Evolutionary conservation across 495 filamentous ascomycete genomes (phyloP), one percentile per base, ranked within the genome.

Genomic region (Entonaema liquescens): DNA sequence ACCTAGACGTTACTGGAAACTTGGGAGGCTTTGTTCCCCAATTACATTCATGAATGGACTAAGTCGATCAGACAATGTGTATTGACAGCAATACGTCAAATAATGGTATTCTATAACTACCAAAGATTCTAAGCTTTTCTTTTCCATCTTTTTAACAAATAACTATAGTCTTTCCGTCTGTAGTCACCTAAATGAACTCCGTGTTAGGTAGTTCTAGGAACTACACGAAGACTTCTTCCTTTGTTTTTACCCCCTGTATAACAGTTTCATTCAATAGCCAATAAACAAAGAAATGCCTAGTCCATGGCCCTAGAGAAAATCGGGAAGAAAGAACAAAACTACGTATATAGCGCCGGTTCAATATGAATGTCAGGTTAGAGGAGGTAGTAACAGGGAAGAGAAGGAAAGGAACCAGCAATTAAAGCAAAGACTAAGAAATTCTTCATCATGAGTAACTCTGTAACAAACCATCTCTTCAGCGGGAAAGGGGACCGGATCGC

Each of bases 401-500:
- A 23, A 47, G 19, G 23, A 28, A 19, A 59, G 11, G 17, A 17
- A 9, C 1, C 11, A 33, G 11, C 11, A 12, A 29, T 11, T 11
- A 53, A 15, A 38, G 13, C 21, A 59, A 59, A 33, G 15, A 42
- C 25, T 54, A 56, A 65, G 15, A 26, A 49, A 33, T 36, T 33
- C 47, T 7, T 36, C 26, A 57, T 25, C 36, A 47, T 60, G 26
- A 53, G 12, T 15, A 36, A 36, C 9, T 15, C 7, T 6, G 25
- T 40, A 23, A 11, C 21, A 38, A 63, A 67, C 26, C 62, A 31
- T 0, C 15, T 21, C 15, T 73, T 73, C 58, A 28, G 52, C 6
- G 71, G 67, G 8, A 73, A 73, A 36, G 1, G 0, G 1, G 35
- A 53, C 4, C 17, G 31, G 57, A 73, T 73, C 35, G 9, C 1